Conservation (phyloP, 208 protist species). For the Porcisia deanei region DNA sequence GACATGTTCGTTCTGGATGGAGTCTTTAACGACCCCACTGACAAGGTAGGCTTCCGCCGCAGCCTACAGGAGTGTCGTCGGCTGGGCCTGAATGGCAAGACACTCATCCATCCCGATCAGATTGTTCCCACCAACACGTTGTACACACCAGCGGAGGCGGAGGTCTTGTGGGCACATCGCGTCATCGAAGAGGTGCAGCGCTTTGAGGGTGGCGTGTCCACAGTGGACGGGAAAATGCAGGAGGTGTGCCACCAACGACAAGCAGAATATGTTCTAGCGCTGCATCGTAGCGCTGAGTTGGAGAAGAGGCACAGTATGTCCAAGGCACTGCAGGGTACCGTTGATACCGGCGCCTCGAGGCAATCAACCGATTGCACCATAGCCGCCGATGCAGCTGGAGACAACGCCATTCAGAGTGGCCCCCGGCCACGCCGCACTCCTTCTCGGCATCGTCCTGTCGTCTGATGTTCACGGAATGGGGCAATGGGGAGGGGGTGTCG, state of each 20-base stretch:
- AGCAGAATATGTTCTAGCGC: constrained; percentile 36
- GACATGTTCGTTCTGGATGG: constrained; percentile 77
- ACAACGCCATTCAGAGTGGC: neutral
- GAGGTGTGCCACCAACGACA: constrained; percentile 72
- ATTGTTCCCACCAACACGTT: constrained; percentile 61
- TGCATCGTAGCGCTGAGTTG: constrained; percentile 34
- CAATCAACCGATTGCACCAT: neutral
- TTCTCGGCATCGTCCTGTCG: constrained; percentile 17
- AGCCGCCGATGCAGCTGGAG: neutral
- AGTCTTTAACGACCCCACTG: constrained; percentile 75
- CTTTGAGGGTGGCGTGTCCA: constrained; percentile 36
- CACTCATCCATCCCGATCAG: constrained; percentile 72
- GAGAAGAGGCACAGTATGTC: constrained; percentile 10
- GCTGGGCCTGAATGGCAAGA: constrained; percentile 85
- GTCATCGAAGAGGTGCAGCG: constrained; percentile 39
- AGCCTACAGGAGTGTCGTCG: constrained; percentile 48
- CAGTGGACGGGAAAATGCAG: constrained; percentile 64
- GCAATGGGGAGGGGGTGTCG: neutral
- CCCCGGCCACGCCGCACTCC: constrained; percentile 18
- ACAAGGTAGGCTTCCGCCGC: constrained; percentile 61
- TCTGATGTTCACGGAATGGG: neutral
- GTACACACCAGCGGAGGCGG: constrained; percentile 56
- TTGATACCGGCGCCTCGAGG: neutral
- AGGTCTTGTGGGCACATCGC: constrained; percentile 67
- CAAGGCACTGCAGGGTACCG: neutral